Evolutionary conservation across 345 rosid genomes (phyloP), one percentile per base, ranked within the genome.

Genomic region (Alliaria petiolata): DNA sequence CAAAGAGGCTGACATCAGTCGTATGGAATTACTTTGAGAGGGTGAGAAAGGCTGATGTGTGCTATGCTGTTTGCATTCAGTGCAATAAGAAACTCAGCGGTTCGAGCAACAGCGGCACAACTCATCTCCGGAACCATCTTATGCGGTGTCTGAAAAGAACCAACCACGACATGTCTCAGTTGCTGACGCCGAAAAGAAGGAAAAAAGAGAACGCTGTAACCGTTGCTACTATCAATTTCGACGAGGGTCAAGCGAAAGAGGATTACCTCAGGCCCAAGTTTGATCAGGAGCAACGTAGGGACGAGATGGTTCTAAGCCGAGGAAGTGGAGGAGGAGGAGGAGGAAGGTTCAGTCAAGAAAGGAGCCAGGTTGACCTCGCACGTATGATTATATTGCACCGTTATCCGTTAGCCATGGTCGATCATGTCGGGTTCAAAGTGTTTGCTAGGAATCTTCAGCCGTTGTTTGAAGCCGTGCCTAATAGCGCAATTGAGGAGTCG

Each of bases 21-120:
- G 96, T 91, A 5, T 91, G 97, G 97, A 86, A 93, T 77, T 95
- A 93, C 88, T 91, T 90, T 67, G 95, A 91, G 77, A 85, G 96
- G 76, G 83, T 93, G 60, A 87, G 87, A 67, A 93, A 91, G 70
- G 92, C 92, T 22, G 97, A 93, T 71, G 76, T 87, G n/a, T 93
- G 91, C 59, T 86, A 90, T 77, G 98, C 92, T 60, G 87, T 90
- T 22, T 93, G 97, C 65, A 79, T 86, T 35, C 96, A 90, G 35
- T 93, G 98, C 61, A 85, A 90, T 72, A 93, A 93, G 85, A 87
- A 83, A 77, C 96, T 86, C 67, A 93, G 97, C 46, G 98, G 98
- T 14, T 93, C 97, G 10, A 93, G 98, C 76, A 93, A 93, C 68
- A 93, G 97, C 13, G 98, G 97, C 39, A 93, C 98, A 13, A 89